Evolutionary conservation across 2,329 filamentous ascomycete species (phyloP).

Genomic region (Scedosporium minutisporum): DNA sequence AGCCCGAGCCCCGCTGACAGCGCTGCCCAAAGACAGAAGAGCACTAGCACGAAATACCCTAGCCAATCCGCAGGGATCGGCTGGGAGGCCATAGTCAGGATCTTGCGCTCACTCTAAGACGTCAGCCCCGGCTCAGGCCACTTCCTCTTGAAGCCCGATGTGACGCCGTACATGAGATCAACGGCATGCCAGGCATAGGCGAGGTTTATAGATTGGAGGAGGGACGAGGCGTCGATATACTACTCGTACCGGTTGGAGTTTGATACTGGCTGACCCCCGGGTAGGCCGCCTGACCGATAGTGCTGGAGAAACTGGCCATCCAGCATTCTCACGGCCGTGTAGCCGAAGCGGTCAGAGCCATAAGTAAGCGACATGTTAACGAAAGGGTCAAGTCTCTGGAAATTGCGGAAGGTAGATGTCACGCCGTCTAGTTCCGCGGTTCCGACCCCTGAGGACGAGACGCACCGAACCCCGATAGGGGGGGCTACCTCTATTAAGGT

Average conservation of each 20-base stretch:
- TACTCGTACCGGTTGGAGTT: neutral
- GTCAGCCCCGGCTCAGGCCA: neutral
- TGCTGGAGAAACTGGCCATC: neutral
- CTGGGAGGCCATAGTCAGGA: constrained; percentile 1
- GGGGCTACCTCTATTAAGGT: neutral
- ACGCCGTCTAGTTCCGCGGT: constrained; percentile 1
- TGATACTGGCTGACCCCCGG: neutral
- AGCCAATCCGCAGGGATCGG: neutral
- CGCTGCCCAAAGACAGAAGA: neutral
- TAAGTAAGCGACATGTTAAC: neutral
- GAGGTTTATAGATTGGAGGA: constrained; percentile 1
- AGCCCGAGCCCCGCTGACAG: neutral
- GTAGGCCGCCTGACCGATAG: neutral
- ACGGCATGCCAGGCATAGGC: constrained; percentile 3
- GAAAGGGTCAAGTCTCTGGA: neutral
- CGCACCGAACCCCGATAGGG: constrained; percentile 7
- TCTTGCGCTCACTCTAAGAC: constrained; percentile 1
- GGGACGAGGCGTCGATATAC: neutral
- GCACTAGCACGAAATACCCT: neutral
- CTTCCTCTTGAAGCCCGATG: neutral
- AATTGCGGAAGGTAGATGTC: constrained; percentile 6
- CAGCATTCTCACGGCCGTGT: neutral
- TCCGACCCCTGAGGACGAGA: constrained; percentile 3
- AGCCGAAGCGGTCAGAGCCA: neutral
- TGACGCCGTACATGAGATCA: constrained; percentile 4